phyloP scores from a whole-genome alignment of 148 eudicot genomes.

The Cornus suecica region DNA sequence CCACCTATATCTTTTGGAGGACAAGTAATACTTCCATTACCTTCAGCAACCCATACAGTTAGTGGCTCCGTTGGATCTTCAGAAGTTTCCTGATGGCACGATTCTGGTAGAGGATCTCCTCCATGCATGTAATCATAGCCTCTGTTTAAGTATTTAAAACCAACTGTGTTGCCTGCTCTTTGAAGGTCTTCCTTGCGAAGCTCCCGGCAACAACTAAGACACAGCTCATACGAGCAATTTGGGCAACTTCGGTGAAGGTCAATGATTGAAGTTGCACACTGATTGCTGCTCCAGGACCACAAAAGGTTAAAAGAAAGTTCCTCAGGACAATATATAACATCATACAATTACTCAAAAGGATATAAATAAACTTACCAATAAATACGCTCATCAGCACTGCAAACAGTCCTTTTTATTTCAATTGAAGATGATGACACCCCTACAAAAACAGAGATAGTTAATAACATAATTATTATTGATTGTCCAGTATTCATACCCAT shows the following conservation, averaged over 20 bases:
- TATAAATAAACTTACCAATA: conserved; percentile 49
- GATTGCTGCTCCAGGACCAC: conserved; percentile 48
- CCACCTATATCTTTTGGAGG: conserved; percentile 77
- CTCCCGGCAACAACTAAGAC: conserved; percentile 74
- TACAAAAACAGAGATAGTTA: conserved; percentile 16
- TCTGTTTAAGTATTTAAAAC: conserved; percentile 32
- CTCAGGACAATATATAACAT: background rate
- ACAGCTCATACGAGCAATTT: conserved; percentile 71
- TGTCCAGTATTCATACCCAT: background rate
- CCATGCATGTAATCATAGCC: conserved; percentile 76
- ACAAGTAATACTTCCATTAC: conserved; percentile 56
- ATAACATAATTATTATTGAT: background rate
- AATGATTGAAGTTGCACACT: conserved; percentile 79
- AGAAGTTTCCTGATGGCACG: conserved; percentile 13
- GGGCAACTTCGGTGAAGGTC: conserved; percentile 90
- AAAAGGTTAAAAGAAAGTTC: background rate
- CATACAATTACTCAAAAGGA: background rate
- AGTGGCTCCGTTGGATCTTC: background rate
- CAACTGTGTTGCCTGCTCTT: conserved; percentile 37
- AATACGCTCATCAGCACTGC: conserved; percentile 59
- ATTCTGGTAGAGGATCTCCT: conserved; percentile 50
- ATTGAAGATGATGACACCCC: conserved; percentile 31
- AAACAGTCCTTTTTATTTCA: conserved; percentile 37
- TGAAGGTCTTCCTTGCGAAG: conserved; percentile 49
- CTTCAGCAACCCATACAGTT: conserved; percentile 40